phyloP scores from a whole-genome alignment of 306 rosid species.

The Prosopis cineraria region DNA sequence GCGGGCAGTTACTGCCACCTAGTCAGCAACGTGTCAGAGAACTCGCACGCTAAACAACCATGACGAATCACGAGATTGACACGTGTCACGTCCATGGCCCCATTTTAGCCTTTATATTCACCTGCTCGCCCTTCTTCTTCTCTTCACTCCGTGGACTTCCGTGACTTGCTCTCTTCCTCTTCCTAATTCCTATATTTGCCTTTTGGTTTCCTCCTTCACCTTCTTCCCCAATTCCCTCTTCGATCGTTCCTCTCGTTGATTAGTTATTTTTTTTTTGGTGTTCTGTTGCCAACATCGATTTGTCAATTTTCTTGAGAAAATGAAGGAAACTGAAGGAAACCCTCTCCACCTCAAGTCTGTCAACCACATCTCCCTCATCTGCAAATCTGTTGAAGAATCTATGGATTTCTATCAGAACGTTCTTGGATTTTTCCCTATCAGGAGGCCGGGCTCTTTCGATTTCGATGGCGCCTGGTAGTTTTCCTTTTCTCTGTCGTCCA shows the following conservation, averaged over 20 bases:
- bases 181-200: not conserved
- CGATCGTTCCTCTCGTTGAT: not conserved
- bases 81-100: conserved; percentile 18
- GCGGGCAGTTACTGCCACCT: not conserved
- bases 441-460: conserved; percentile 87
- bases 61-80: not conserved
- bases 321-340: conserved; percentile 74
- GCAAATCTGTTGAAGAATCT: conserved; percentile 66
- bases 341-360: conserved; percentile 84
- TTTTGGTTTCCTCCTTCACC: not conserved
- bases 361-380: conserved; percentile 82
- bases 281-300: not conserved
- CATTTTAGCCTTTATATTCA: conserved; percentile 25
- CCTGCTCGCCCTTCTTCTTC: not conserved
- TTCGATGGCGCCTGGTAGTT: conserved; percentile 91
- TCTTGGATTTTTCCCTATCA: conserved; percentile 81
- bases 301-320: conserved; percentile 30
- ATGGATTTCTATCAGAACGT: conserved; percentile 71
- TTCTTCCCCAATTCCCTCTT: not conserved
- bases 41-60: not conserved
- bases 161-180: not conserved
- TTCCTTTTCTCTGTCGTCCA: not conserved
- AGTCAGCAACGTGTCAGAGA: conserved; percentile 33
- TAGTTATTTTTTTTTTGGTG: not conserved
- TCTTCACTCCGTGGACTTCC: conserved; percentile 9